Base-by-base conservation (phyloP, 768 basidiomycete species). In the Tulasnella sp. region DNA sequence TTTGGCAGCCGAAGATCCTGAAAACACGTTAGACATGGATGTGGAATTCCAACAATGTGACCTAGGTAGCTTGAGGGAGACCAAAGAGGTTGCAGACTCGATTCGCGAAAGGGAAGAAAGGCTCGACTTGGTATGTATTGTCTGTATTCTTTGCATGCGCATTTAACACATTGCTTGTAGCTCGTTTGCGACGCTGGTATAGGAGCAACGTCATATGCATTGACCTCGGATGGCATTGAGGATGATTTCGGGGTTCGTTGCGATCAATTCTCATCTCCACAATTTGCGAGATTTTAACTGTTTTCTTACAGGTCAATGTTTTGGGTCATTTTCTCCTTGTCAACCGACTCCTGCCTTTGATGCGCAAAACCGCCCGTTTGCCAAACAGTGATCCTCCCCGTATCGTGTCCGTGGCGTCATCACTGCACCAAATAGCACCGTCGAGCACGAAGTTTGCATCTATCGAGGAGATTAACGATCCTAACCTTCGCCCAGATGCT, bases 261-360 rank as follows among this genome's bases (percentile, higher is more conserved):
- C n/a, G 6, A 12, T 2, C n/a, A n/a, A n/a, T n/a, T n/a, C n/a
- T n/a, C n/a, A n/a, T n/a, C n/a, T n/a, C n/a, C 13, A 31, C 6
- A 19, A 5, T n/a, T n/a, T n/a, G n/a, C n/a, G n/a, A n/a, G 1
- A 7, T 16, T 53, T 2, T 20, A 6, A 16, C 53, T 12, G 1
- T 1, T 4, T 7, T 2, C 24, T 13, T 15, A n/a, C 34, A 61
- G 5, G 62, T 65, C 37, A 69, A 66, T 58, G 63, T 65, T 45
- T 62, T 70, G 39, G 67, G 66, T 0, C 67, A 70, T 58, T 68
- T 66, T 64, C 63, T 67, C 56, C 63, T 66, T 55, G 63, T 69
- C 61, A 70, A 70, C 59, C 68, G 63, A 22, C 61, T 70, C 50
- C 65, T 69, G 37, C 68, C 69, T 0, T 61, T 69, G 24, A 53